Evolutionary conservation across 768 basidiomycete species (phyloP), one percentile per base, ranked within the genome.

Genomic region (Russula virescens): DNA sequence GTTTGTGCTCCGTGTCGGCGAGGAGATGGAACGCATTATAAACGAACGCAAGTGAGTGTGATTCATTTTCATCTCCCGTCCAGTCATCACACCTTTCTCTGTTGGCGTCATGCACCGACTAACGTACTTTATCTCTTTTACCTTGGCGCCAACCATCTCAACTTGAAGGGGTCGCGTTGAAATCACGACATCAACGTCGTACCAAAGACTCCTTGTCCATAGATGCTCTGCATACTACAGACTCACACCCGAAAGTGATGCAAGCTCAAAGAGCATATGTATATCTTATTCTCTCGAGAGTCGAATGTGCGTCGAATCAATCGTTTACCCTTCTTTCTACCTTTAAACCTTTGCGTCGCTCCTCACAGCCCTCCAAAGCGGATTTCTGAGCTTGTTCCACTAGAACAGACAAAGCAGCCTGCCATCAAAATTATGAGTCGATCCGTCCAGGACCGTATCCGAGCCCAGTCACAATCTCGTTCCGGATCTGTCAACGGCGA

Each of bases 381-480:
- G 58, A 78, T 94, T 57, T 80, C 80, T 62, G 91, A 92, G 53
- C 82, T 94, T 25, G 88, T 92, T 9, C 91, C 91, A 25, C 78
- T 83, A 5, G 90, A 91, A 70, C 78, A 82, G 19, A 74, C 84
- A 5, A 71, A 84, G 0, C 86, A 86, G 35, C 89, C 88, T n/a
- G 81, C 90, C 21, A 88, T 94, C 69, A 88, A 92, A 80, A 94
- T 94, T 69, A 94, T 94, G 90, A 84, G 86, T 48, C 82, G 91
- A 68, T 75, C 80, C 23, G 72, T 70, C 16, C 72, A 74, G n/a
- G 84, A 86, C 65, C 82, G 84, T 46, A 75, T 80, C 56, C 74
- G 77, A 58, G 82, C 80, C 57, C 79, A 80, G 62, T 77, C 87
- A 4, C 80, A 81, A 63, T 90, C 89, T n/a, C 87, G 86, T 66